Base-by-base conservation (phyloP, 2,329 filamentous ascomycete genomes). In the Diaporthe destruens region DNA sequence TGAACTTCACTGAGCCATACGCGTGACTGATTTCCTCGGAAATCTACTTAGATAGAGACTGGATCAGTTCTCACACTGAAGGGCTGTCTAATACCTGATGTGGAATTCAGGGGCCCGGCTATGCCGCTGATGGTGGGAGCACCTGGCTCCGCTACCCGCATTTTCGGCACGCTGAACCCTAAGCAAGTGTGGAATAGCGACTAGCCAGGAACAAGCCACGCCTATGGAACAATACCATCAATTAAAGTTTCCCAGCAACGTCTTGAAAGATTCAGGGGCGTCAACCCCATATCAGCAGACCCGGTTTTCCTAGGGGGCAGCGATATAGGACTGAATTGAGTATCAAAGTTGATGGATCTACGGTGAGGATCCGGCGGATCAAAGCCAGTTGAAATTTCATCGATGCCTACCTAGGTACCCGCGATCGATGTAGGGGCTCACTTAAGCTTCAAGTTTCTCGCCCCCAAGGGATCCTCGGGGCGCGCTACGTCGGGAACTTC, bases 91-190 rank as follows among this genome's bases (percentile, higher is more conserved):
- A 23, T 32, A 5, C 3, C 29, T 29, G 5, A 5, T 16, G 12
- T 34, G 14, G 39, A 1, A 20, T 12, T 65, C 44, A 65, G 61
- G 61, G 61, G 61, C 12, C 42, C 59, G 44, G 59, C 61, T 25
- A 32, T 51, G 61, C 61, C 61, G 61, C 12, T n/a, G 59, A 65
- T 65, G 44, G 25, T 51, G 25, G 25, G 18, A 47, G 2, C 1
- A 32, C 9, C 12, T 23, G 44, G 11, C 29, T 44, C 44, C 20
- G 9, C 29, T 51, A 9, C 2, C 59, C 59, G 59, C 59, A 51
- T 65, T 29, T 23, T 65, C 59, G 59, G 59, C 42, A 65, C 59
- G 59, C 32, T 51, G 59, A 65, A 65, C 59, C 61, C 44, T 51
- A 65, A 36, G 7, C 3, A 20, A 32, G n/a, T 36, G 12, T 65